Evolutionary conservation across 192 early-diverging fungal genomes (phyloP), one percentile per base, ranked within the genome.

Genomic region (Physocladia obscura): DNA sequence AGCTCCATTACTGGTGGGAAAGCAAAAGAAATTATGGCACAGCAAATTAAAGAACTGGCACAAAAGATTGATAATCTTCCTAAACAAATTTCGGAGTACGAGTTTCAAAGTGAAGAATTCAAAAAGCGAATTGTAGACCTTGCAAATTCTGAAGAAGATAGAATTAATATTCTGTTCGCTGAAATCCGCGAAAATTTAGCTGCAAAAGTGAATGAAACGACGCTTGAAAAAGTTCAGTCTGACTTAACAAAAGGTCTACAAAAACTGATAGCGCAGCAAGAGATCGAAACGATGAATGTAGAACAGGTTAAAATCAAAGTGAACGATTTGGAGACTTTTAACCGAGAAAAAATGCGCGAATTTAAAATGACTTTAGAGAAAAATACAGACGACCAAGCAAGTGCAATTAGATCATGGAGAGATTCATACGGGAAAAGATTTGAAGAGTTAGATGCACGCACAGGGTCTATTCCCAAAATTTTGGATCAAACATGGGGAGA

Each of bases 401-500:
- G 27, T 0, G 35, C 62, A 1, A 36, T 73, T 8, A 24, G 71
- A 27, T 2, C 37, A 35, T 57, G 51, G 67, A 15, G 54, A 4
- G 74, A 75, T 17, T 36, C 67, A 0, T 62, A 49, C 26, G 51
- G 49, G 13, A 70, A 69, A 37, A 44, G 57, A 52, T 37, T 70
- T 21, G 74, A 75, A 49, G 74, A 75, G 24, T 27, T 75, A 11
- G 69, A 75, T 21, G 35, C 21, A 3, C 3, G 69, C 13, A 52
- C 68, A 3, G 26, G 17, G 11, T 4, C 35, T 22, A 52, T 75
- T 24, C 74, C 74, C 11, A 75, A 75, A 44, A 35, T 52, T 22
- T 30, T 75, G 29, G 74, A 75, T n/a, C 74, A 75, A 52, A 62
- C 59, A 6, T 70, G 69, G 69, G 59, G 21, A 0, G 74, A 75